Percentiles rank a stretch among this genome's conserved stretches.
Conservation (phyloP, 1,139 yeast genomes). For the Scheffersomyces segobiensis region DNA sequence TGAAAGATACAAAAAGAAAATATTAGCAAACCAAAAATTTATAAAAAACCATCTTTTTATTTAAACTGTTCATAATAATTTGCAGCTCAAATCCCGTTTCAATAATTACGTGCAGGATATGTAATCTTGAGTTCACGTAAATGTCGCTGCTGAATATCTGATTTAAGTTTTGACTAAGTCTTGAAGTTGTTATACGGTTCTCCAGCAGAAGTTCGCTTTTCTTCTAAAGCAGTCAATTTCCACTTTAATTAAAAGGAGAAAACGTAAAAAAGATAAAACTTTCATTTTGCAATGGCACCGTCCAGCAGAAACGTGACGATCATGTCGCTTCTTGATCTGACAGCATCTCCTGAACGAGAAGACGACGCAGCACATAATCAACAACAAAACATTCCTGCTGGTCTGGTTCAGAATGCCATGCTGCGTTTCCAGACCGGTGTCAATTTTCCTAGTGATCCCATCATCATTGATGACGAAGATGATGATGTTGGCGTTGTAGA, state of each 20-base stretch:
- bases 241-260: background rate
- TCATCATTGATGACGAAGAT: slow-evolving; percentile 6
- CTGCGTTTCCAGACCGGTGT: slow-evolving; percentile 15
- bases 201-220: background rate
- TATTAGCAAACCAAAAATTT: too few relatives aligned
- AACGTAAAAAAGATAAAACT: background rate
- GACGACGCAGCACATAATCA: background rate
- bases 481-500: background rate
- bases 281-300: background rate
- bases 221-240: background rate
- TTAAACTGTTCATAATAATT: too few relatives aligned
- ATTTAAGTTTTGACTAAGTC: background rate
- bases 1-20: too few relatives aligned
- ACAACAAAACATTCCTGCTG: background rate
- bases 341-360: slow-evolving; percentile 1
- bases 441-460: slow-evolving; percentile 5
- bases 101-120: background rate
- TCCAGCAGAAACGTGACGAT: slow-evolving; percentile 19
- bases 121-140: background rate
- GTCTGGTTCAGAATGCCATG: slow-evolving; percentile 4
- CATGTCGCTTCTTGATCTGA: slow-evolving; percentile 16
- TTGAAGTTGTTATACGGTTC: background rate
- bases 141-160: background rate
- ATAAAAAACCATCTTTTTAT: too few relatives aligned
- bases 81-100: background rate